These are phyloP conservation scores for Neonectria hederae DNA, from an alignment of 2,329 filamentous ascomycete genomes.

Conservation along the genomic window DNA sequence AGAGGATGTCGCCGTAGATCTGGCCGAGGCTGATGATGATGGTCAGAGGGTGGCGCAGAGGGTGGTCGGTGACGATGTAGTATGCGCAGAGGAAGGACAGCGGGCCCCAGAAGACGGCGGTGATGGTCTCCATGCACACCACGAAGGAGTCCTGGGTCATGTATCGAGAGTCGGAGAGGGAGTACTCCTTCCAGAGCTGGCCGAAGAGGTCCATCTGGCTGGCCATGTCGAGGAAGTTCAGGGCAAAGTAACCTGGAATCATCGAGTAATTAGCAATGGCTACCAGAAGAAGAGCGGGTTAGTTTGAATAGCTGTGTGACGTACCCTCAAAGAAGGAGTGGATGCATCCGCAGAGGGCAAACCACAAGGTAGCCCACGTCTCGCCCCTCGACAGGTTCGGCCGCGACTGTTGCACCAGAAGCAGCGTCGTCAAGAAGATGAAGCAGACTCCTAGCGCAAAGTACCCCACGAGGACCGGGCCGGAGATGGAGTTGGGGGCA, in stretches of 20 bases:
- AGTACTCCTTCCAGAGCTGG: slow-evolving; percentile 68
- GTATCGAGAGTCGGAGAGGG: slow-evolving; percentile 66
- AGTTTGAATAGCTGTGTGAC: neutral
- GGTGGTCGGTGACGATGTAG: slow-evolving; percentile 54
- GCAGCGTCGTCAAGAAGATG: slow-evolving; percentile 67
- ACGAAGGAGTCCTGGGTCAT: slow-evolving; percentile 62
- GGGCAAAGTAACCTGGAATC: slow-evolving; percentile 57
- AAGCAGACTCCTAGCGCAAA: slow-evolving; percentile 66
- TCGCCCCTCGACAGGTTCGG: slow-evolving; percentile 64
- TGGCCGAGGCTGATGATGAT: slow-evolving; percentile 57
- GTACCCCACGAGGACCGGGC: slow-evolving; percentile 65
- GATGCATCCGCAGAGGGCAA: slow-evolving; percentile 71
- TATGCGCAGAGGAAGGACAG: slow-evolving; percentile 59
- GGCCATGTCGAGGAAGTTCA: slow-evolving; percentile 54
- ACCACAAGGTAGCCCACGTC: slow-evolving; percentile 74
- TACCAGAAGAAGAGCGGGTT: neutral
- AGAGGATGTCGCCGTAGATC: slow-evolving; percentile 63
- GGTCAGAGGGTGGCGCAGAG: slow-evolving; percentile 60
- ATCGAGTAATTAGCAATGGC: neutral
- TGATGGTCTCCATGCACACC: slow-evolving; percentile 65
- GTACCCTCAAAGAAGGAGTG: slow-evolving; percentile 55
- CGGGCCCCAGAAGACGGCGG: slow-evolving; percentile 63
- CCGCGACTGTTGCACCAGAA: slow-evolving; percentile 61
- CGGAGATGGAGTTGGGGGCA: slow-evolving; percentile 70
- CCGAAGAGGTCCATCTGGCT: slow-evolving; percentile 55